Conservation (phyloP, 140 eudicot species). For the Stevia rebaudiana region DNA sequence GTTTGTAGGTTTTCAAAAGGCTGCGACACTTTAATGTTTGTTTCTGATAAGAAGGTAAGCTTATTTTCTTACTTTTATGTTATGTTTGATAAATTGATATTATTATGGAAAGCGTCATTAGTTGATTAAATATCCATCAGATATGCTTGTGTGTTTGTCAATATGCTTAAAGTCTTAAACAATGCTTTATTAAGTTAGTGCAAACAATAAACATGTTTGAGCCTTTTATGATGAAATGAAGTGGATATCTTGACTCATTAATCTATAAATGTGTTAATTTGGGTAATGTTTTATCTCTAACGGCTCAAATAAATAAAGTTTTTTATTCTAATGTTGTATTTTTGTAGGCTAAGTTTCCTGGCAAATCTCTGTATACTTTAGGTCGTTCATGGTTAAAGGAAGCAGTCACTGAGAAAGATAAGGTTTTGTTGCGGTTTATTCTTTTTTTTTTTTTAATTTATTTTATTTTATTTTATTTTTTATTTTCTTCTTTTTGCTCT, state of each 20-base stretch:
- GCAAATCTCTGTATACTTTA: not conserved
- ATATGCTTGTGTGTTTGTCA: not conserved
- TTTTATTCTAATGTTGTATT: not conserved
- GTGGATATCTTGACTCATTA: not conserved
- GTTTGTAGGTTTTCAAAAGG: constrained; percentile 9
- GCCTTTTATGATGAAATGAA: not conserved
- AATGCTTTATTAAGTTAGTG: not conserved
- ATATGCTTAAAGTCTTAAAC: too few species aligned
- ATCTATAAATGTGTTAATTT: not conserved
- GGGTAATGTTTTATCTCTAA: not conserved
- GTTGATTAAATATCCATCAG: constrained; percentile 1
- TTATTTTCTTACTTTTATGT: not conserved
- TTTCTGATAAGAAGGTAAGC: constrained; percentile 14
- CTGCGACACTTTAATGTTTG: not conserved
- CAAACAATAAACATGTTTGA: not conserved
- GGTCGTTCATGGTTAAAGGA: constrained; percentile 28
- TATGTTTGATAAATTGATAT: constrained; percentile 1
- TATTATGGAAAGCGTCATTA: not conserved
- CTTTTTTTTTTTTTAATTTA: not conserved
- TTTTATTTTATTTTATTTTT: not conserved
- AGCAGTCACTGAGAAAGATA: not conserved
- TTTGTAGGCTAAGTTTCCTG: constrained; percentile 14
- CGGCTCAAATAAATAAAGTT: not conserved
- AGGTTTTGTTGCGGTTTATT: constrained; percentile 10
- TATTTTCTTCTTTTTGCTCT: not conserved